Evolutionary conservation across 2,329 filamentous ascomycete species (phyloP).

Genomic region (Hymenoscyphus fructigenus): DNA sequence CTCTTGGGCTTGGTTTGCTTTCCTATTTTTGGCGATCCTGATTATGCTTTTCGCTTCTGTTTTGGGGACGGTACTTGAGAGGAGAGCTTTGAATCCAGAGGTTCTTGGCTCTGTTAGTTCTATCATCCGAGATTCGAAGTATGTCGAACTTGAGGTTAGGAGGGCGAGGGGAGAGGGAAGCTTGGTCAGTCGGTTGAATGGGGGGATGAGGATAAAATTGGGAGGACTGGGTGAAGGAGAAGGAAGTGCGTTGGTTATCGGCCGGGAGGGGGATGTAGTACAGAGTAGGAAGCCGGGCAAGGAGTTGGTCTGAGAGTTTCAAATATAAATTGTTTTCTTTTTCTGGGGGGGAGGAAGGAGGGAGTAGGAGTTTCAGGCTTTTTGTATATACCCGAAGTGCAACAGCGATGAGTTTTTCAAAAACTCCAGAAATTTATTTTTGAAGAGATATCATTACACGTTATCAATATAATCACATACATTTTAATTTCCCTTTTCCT

Average conservation of each 20-base stretch:
- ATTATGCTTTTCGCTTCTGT: slow-evolving; percentile 10
- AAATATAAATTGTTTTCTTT: not conserved
- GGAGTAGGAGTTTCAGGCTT: no score
- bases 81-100: not conserved
- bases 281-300: not conserved
- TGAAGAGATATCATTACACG: no score
- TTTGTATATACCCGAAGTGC: no score
- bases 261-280: slow-evolving; percentile 4
- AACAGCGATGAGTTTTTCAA: no score
- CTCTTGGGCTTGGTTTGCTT: slow-evolving; percentile 14
- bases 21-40: slow-evolving; percentile 9
- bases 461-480: not conserved
- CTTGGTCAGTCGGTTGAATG: slow-evolving; percentile 5
- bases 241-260: not conserved
- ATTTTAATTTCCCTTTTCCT: not conserved
- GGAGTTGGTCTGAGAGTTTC: not conserved
- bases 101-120: slow-evolving; percentile 9
- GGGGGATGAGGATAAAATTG: slow-evolving; percentile 10
- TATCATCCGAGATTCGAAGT: slow-evolving; percentile 9
- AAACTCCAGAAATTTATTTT: no score
- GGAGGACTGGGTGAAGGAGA: not conserved
- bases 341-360: no score
- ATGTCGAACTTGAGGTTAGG: not conserved
- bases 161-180: not conserved
- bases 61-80: not conserved